Evolutionary conservation across 2,329 filamentous ascomycete genomes (phyloP), one percentile per base, ranked within the genome.

Genomic region (Fusarium burgessii): DNA sequence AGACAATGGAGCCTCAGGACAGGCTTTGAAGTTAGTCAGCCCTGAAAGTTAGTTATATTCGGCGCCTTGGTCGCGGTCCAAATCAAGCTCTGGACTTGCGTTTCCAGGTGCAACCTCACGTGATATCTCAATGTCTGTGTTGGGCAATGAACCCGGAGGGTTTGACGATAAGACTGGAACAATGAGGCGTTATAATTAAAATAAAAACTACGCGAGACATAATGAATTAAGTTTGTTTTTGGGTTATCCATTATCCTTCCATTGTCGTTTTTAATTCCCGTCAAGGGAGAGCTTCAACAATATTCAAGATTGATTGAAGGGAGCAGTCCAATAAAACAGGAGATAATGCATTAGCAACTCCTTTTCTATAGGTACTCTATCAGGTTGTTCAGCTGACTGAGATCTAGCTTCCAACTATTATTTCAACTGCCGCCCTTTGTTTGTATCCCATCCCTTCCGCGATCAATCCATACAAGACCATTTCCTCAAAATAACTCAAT

Each of bases 111-210:
- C 23, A 57, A 40, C 15, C 42, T 49, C 64, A 67, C 62, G 64
- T 62, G 62, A 62, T 25, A n/a, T 13, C 7, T 32, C 33, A 35
- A 36, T 18, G 40, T 29, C 15, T 38, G n/a, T 12, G n/a, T 43
- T 55, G 23, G 54, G 58, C 49, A 50, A 35, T 62, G 38, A 60
- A 56, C 52, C 64, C 11, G 55, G 55, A 55, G 64, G n/a, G 29
- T 41, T 23, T 47, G 40, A 45, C 12, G 27, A 50, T 65, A 10
- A 27, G 43, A 43, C 25, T 45, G 45, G 33, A 45, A 62, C 50
- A 54, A 64, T 57, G 41, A 25, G 18, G 40, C 56, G 20, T 36
- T 35, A 33, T 42, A 18, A 29, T 23, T 23, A 20, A 20, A 45
- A 42, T 15, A 33, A 46, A 33, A 45, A 42, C 38, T 38, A 50